Evolutionary conservation across 2,329 filamentous ascomycete genomes (phyloP).

Genomic region (Aspergillus aculeatinus): DNA sequence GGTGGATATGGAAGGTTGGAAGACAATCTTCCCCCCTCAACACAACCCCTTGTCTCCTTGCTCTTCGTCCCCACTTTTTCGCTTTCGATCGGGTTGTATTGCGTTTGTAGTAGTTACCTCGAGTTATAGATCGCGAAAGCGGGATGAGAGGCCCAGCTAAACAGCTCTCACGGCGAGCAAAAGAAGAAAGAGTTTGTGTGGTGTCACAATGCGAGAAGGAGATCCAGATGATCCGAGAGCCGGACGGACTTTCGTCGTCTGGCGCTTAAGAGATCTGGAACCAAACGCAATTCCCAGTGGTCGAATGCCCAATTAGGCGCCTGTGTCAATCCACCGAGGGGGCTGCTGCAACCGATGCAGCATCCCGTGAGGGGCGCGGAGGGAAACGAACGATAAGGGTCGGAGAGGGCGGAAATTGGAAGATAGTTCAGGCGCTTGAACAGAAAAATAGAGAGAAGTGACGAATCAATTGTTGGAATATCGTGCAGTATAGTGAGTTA

Average conservation of each 20-base stretch:
- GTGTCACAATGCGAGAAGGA: slow-evolving; percentile 4
- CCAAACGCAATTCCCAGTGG: slow-evolving; percentile 25
- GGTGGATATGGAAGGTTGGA: slow-evolving; percentile 22
- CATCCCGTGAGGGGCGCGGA: slow-evolving; percentile 22
- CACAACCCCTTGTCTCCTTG: slow-evolving; percentile 10
- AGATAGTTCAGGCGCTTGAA: slow-evolving; percentile 3
- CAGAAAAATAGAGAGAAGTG: slow-evolving; percentile 1
- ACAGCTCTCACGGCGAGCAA: not conserved
- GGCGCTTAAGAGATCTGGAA: slow-evolving; percentile 32
- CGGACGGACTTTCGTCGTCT: slow-evolving; percentile 19
- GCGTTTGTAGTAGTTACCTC: slow-evolving; percentile 26
- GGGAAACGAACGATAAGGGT: slow-evolving; percentile 7
- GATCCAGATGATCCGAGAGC: slow-evolving; percentile 5
- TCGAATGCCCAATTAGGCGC: slow-evolving; percentile 26
- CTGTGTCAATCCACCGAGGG: slow-evolving; percentile 28
- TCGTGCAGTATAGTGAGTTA: too few relatives aligned
- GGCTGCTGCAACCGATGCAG: slow-evolving; percentile 24
- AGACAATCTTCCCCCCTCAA: slow-evolving; percentile 16
- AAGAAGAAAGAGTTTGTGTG: not conserved
- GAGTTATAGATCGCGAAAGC: slow-evolving; percentile 10
- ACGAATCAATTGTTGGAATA: not conserved
- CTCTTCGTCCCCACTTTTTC: slow-evolving; percentile 7
- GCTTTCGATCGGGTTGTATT: slow-evolving; percentile 12
- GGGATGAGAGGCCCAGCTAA: not conserved
- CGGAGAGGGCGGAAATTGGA: slow-evolving; percentile 3